phyloP scores from a whole-genome alignment of 1,139 yeast genomes.

The Yamadazyma triangularis region DNA sequence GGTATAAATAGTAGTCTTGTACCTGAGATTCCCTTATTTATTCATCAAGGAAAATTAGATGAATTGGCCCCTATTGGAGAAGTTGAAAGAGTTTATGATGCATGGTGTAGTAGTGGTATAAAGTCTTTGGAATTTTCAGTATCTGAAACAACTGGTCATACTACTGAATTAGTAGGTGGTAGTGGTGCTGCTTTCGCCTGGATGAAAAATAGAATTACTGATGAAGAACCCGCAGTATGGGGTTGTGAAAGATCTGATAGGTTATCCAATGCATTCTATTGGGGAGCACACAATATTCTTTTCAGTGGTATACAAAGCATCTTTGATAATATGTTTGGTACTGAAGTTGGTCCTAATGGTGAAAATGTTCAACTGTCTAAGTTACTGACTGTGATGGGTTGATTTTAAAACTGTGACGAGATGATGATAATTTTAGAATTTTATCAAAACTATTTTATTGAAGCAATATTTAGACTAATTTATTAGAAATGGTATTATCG shows the following conservation, averaged over 20 bases:
- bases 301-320: conserved; percentile 6
- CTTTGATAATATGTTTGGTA: conserved; percentile 8
- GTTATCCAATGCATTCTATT: conserved; percentile 21
- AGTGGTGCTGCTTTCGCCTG: conserved; percentile 28
- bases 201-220: conserved; percentile 17
- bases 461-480: too few species aligned
- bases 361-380: conserved; percentile 6
- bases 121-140: conserved; percentile 24
- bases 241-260: conserved; percentile 24
- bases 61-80: conserved; percentile 23
- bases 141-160: conserved; percentile 23
- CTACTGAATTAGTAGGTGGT: conserved; percentile 21
- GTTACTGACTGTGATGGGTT: too few species aligned
- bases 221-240: conserved; percentile 18
- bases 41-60: conserved; percentile 30
- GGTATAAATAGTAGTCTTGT: conserved; percentile 13
- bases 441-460: too few species aligned
- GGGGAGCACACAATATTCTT: conserved; percentile 12
- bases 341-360: conserved; percentile 14
- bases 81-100: conserved; percentile 21
- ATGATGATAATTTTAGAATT: too few species aligned
- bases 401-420: too few species aligned
- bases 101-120: conserved; percentile 29
- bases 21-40: conserved; percentile 31
- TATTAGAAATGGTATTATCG: too few species aligned